Conservation (phyloP, 2,329 filamentous ascomycete species). For the Niveomyces coronatus region DNA sequence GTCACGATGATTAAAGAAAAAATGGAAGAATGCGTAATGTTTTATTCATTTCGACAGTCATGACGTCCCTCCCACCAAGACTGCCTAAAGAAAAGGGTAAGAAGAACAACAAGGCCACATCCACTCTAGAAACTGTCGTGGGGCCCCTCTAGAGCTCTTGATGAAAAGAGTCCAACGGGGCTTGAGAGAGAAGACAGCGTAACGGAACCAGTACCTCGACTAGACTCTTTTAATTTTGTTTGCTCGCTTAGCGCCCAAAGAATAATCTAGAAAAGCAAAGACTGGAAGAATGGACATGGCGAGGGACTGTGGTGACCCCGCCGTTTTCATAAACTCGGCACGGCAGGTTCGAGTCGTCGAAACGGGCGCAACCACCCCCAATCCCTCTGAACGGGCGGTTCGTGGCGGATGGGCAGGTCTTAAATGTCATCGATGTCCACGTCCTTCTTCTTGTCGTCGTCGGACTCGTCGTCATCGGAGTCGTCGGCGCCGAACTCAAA, state of each 20-base stretch:
- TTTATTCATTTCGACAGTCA: conserved; percentile 24
- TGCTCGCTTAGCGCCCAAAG: too few species aligned
- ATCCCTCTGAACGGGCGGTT: too few species aligned
- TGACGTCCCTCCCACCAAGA: conserved; percentile 55
- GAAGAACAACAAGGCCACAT: conserved; percentile 20
- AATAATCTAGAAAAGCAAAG: too few species aligned
- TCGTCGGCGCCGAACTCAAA: conserved; percentile 98
- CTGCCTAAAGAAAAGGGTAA: conserved; percentile 14
- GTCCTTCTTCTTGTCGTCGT: conserved; percentile 56
- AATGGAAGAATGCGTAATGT: not conserved
- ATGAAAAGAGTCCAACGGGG: conserved; percentile 13
- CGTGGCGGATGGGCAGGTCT: conserved; percentile 19
- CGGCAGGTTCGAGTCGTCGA: not conserved
- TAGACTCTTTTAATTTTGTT: too few species aligned
- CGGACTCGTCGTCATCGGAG: conserved; percentile 41
- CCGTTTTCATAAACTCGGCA: not conserved
- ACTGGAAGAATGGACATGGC: too few species aligned
- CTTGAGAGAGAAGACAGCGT: conserved; percentile 58
- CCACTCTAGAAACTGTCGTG: conserved; percentile 38
- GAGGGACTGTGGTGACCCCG: too few species aligned
- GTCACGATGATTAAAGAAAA: too few species aligned
- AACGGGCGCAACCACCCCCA: too few species aligned
- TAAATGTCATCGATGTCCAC: conserved; percentile 96
- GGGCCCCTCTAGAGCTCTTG: conserved; percentile 15
- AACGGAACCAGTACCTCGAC: too few species aligned